Conservation (phyloP, 495 filamentous ascomycete genomes). For the Talaromyces trachyspermus region DNA sequence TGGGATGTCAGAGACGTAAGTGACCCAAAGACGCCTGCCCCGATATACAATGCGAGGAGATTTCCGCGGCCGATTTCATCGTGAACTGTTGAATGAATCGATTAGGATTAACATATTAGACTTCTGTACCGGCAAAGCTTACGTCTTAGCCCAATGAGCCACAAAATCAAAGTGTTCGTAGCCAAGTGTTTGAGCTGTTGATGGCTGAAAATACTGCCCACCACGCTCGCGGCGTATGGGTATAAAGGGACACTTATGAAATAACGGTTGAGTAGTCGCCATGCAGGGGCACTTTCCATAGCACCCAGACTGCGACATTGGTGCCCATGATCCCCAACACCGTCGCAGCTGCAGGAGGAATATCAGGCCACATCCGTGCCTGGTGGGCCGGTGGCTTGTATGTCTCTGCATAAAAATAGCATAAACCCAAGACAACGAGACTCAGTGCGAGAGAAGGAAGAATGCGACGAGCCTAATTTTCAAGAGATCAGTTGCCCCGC, state of each 20-base stretch:
- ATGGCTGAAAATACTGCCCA: slow-evolving; percentile 77
- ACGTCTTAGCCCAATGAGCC: slow-evolving; percentile 51
- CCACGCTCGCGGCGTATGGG: slow-evolving; percentile 53
- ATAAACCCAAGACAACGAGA: slow-evolving; percentile 40
- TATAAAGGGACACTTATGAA: slow-evolving; percentile 66
- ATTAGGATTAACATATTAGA: neutral
- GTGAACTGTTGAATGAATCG: slow-evolving; percentile 45
- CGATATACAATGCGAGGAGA: slow-evolving; percentile 73
- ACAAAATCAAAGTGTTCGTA: slow-evolving; percentile 62
- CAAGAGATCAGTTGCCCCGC: neutral
- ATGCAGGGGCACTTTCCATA: slow-evolving; percentile 67
- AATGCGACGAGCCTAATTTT: slow-evolving; percentile 46
- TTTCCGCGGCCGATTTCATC: slow-evolving; percentile 81
- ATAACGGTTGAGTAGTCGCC: slow-evolving; percentile 69
- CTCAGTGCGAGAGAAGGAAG: slow-evolving; percentile 56
- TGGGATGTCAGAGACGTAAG: slow-evolving; percentile 52
- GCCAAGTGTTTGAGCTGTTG: slow-evolving; percentile 56
- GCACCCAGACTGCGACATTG: slow-evolving; percentile 54
- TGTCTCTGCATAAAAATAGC: slow-evolving; percentile 45
- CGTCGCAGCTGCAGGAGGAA: slow-evolving; percentile 76
- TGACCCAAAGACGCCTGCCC: slow-evolving; percentile 58
- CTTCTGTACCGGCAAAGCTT: slow-evolving; percentile 15
- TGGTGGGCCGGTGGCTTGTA: slow-evolving; percentile 56
- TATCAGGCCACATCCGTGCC: slow-evolving; percentile 60
- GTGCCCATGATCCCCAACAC: slow-evolving; percentile 54